A percentile compares a stretch with the other conserved stretches of the same genome.
These are phyloP conservation scores for Naganishia randhawae DNA, from an alignment of 768 basidiomycete genomes.

Conservation along the genomic window DNA sequence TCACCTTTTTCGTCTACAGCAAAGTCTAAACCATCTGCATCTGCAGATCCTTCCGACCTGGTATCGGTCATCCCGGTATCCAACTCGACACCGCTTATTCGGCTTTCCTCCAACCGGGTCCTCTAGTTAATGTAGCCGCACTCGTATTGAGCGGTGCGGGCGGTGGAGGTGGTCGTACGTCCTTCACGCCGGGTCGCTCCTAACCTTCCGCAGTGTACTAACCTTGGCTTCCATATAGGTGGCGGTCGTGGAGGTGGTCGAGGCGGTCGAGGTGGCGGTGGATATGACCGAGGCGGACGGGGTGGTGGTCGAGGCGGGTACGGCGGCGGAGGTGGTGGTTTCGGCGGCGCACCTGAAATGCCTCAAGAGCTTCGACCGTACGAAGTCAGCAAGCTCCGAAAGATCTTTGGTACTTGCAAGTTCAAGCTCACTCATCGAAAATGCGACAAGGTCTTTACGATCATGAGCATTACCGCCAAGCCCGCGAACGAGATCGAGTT, in stretches of 20 bases:
- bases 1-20: background rate
- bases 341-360: slow-evolving; percentile 13
- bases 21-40: background rate
- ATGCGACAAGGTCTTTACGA: slow-evolving; percentile 37
- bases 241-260: slow-evolving; percentile 32
- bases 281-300: slow-evolving; percentile 15
- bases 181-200: background rate
- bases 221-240: slow-evolving; percentile 17
- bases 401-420: slow-evolving; percentile 42
- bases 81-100: slow-evolving; percentile 49
- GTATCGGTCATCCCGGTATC: slow-evolving; percentile 41
- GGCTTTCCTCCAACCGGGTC: slow-evolving; percentile 47
- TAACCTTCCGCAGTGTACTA: background rate
- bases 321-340: slow-evolving; percentile 31
- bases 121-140: slow-evolving; percentile 43
- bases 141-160: slow-evolving; percentile 38
- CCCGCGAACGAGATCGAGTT: slow-evolving; percentile 42
- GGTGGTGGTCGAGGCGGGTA: slow-evolving; percentile 35
- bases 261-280: slow-evolving; percentile 31
- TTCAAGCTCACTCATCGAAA: slow-evolving; percentile 44
- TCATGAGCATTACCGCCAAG: slow-evolving; percentile 40
- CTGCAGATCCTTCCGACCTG: slow-evolving; percentile 47
- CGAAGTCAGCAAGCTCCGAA: slow-evolving; percentile 40
- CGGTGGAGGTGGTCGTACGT: slow-evolving; percentile 24
- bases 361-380: slow-evolving; percentile 15